These are phyloP conservation scores for Asclepias syriaca DNA, from an alignment of 257 asterid genomes.

Conservation along the genomic window DNA sequence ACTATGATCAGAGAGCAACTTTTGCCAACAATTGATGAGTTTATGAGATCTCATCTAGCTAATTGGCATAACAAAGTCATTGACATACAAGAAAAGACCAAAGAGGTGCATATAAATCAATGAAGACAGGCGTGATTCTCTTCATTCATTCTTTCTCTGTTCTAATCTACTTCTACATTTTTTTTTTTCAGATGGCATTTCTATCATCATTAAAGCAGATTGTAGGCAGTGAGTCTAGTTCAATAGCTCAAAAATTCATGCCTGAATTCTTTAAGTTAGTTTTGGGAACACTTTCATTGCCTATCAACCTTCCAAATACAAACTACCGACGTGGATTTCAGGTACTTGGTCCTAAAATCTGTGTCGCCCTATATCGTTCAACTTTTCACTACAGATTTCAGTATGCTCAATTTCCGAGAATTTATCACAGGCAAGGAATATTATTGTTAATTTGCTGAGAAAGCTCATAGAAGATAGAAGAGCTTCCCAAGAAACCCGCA, in stretches of 20 bases:
- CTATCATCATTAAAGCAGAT: constrained; percentile 81
- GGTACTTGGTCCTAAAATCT: constrained; percentile 32
- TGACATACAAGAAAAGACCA: constrained; percentile 61
- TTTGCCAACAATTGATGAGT: constrained; percentile 43
- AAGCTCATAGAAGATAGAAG: constrained; percentile 53
- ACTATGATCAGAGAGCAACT: constrained; percentile 41
- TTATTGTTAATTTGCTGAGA: constrained; percentile 39
- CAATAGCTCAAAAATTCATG: constrained; percentile 67
- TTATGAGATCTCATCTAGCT: constrained; percentile 45
- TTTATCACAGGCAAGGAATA: constrained; percentile 57
- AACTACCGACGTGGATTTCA: constrained; percentile 76
- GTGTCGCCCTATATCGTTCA: not conserved
- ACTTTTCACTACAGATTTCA: not conserved
- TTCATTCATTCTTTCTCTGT: constrained; percentile 24
- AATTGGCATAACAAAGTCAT: constrained; percentile 48
- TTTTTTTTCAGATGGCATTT: constrained; percentile 76
- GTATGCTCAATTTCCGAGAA: constrained; percentile 2
- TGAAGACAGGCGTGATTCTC: not conserved
- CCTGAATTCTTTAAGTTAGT: constrained; percentile 87
- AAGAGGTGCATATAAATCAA: constrained; percentile 37
- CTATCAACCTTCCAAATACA: constrained; percentile 83
- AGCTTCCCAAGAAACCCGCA: constrained; percentile 25
- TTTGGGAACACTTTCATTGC: constrained; percentile 90
- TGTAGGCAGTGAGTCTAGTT: constrained; percentile 66
- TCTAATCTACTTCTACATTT: constrained; percentile 8